phyloP scores from a whole-genome alignment of 768 basidiomycete species.

The Amanita exitialis region DNA sequence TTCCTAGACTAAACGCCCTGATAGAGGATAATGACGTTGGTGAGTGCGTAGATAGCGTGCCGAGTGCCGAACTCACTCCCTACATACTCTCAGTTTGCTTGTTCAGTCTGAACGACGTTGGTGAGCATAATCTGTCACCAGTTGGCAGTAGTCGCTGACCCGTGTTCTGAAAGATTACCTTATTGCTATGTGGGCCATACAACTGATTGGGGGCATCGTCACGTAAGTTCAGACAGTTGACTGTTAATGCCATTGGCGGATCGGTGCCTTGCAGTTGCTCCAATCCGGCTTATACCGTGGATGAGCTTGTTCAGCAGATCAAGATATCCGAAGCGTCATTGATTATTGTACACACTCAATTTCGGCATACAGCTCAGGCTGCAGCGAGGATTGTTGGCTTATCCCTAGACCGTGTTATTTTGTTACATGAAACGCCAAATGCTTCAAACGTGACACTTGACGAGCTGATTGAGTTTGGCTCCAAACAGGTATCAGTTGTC shows the following conservation, averaged over 20 bases:
- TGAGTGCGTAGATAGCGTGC: conserved; percentile 14
- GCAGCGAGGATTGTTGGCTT: conserved; percentile 33
- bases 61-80: neutral
- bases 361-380: conserved; percentile 29
- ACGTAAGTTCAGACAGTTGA: conserved; percentile 29
- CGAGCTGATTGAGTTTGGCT: conserved; percentile 35
- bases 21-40: conserved; percentile 36
- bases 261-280: conserved; percentile 35
- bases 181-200: conserved; percentile 47
- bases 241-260: conserved; percentile 2
- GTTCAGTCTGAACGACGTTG: conserved; percentile 55
- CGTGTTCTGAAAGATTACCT: conserved; percentile 36
- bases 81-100: conserved; percentile 36
- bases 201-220: conserved; percentile 45
- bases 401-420: conserved; percentile 30
- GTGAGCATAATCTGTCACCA: conserved; percentile 20
- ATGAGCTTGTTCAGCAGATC: conserved; percentile 53
- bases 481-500: conserved; percentile 25
- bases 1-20: conserved; percentile 3
- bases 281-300: conserved; percentile 48
- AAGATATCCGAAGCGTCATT: conserved; percentile 34
- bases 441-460: conserved; percentile 24
- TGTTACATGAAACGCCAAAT: conserved; percentile 18
- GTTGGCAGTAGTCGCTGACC: neutral
- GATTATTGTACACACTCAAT: conserved; percentile 37